Evolutionary conservation across 306 rosid species (phyloP), one percentile per base, ranked within the genome.

Genomic region (Vicia villosa): DNA sequence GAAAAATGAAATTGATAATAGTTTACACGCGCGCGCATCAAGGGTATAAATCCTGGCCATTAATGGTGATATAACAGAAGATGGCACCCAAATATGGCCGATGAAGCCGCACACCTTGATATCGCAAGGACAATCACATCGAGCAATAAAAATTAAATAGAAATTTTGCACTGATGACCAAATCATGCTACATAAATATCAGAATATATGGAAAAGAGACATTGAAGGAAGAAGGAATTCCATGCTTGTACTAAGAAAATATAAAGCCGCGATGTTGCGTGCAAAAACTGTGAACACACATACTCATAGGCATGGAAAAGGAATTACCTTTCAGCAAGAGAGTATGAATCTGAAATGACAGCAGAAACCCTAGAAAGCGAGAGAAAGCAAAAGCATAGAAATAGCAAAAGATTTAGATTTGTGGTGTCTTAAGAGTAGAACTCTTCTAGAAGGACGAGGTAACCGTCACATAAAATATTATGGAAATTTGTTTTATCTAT

Each of bases 301-400:
- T n/a, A n/a, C n/a, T n/a, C n/a, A n/a, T n/a, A n/a, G n/a, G n/a
- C n/a, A n/a, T n/a, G 58, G 61, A 54, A 66, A 76, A 52, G 59
- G 46, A 42, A 47, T 38, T 12, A 56, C 76, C 73, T 79, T 82
- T 52, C 0, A 5, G 47, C 54, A 67, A 57, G 68, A 51, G 50
- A 10, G 64, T 10, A 42, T 10, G 66, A 78, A 76, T 73, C 57
- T 40, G 20, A 64, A 72, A 52, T 14, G 64, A 14, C 26, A 26
- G 70, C 55, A 3, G 46, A 20, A 52, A 22, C 51, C 65, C 42
- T 32, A 69, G 72, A 64, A 34, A 42, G 52, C 11, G 30, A 55
- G 41, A 1, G 20, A 2, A n/a, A 21, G 45, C 19, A 7, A 66
- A 54, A 36, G 68, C 45, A 51, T 17, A 22, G 24, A 3, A 22